phyloP scores from a whole-genome alignment of 257 asterid species.

The Mentha longifolia region DNA sequence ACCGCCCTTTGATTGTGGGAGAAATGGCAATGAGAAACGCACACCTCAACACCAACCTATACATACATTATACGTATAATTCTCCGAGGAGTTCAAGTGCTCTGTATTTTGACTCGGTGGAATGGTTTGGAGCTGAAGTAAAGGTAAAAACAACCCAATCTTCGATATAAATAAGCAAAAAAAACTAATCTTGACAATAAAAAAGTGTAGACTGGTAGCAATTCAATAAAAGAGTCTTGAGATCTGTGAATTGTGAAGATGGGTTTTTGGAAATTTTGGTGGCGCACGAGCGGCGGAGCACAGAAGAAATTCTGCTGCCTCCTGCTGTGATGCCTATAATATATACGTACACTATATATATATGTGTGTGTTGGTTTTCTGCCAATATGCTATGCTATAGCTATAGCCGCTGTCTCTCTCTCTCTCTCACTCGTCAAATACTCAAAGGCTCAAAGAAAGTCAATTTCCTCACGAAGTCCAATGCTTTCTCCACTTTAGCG shows the following conservation, averaged over 20 bases:
- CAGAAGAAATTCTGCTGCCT: slow-evolving; percentile 29
- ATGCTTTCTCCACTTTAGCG: slow-evolving; percentile 42
- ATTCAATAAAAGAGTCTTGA: slow-evolving; percentile 46
- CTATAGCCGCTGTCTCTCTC: background rate
- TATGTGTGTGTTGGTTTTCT: slow-evolving; percentile 26
- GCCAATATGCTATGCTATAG: slow-evolving; percentile 27
- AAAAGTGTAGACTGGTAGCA: background rate
- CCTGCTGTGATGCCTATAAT: slow-evolving; percentile 41
- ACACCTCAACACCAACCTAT: slow-evolving; percentile 33
- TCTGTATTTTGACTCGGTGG: slow-evolving; percentile 49
- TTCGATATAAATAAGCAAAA: slow-evolving; percentile 25
- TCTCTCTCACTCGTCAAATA: no score
- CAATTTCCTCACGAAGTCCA: slow-evolving; percentile 51
- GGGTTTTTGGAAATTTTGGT: slow-evolving; percentile 44
- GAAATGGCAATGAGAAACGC: slow-evolving; percentile 36
- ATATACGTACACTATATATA: background rate
- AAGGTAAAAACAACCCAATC: slow-evolving; percentile 38
- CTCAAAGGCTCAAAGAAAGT: slow-evolving; percentile 38
- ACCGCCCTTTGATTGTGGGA: slow-evolving; percentile 63
- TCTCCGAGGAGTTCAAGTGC: slow-evolving; percentile 39
- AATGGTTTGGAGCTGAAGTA: slow-evolving; percentile 51
- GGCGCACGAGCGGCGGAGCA: slow-evolving; percentile 70
- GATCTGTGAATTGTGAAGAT: slow-evolving; percentile 46
- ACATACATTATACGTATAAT: slow-evolving; percentile 7
- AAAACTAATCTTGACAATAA: slow-evolving; percentile 31